Conservation (phyloP, 345 rosid species). For the Eucalyptus curtisii region DNA sequence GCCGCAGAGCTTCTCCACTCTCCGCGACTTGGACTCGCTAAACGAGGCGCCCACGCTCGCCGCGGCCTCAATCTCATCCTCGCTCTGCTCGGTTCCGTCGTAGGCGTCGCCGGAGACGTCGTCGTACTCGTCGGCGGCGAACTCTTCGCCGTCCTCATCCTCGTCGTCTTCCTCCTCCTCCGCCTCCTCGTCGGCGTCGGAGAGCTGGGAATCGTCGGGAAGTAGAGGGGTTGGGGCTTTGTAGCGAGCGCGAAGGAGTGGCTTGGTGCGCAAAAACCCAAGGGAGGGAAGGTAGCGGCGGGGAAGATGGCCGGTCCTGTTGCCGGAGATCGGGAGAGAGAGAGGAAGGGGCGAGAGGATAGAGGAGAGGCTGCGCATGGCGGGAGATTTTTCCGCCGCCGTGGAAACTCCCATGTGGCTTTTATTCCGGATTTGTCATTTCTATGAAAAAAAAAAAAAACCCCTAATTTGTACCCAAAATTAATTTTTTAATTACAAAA, state of each 20-base stretch:
- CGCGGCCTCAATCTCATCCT: constrained; percentile 33
- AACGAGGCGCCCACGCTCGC: constrained; percentile 5
- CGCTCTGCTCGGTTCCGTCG: constrained; percentile 26
- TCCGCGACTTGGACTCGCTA: constrained; percentile 43
- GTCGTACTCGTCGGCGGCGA: constrained; percentile 57
- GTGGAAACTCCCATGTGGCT: background rate
- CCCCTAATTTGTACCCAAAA: too few relatives aligned
- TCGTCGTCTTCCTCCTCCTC: constrained; percentile 12
- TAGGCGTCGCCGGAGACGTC: constrained; percentile 10
- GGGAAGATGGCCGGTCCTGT: background rate
- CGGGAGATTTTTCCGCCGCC: constrained; percentile 12
- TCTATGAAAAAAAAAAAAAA: too few relatives aligned
- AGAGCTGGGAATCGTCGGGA: constrained; percentile 43
- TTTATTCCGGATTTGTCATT: background rate
- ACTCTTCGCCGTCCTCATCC: constrained; percentile 35
- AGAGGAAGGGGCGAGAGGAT: background rate
- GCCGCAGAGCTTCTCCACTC: constrained; percentile 66
- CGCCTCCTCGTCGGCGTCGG: constrained; percentile 25
- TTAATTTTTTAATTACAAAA: too few relatives aligned
- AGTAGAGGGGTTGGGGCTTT: constrained; percentile 31
- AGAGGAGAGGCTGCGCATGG: constrained; percentile 41
- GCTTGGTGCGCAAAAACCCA: constrained; percentile 7
- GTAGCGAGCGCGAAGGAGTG: constrained; percentile 13
- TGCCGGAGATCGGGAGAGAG: constrained; percentile 5
- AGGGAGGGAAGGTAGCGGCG: constrained; percentile 9